These are phyloP conservation scores for Acer negundo DNA, from an alignment of 345 rosid species.

Conservation along the genomic window DNA sequence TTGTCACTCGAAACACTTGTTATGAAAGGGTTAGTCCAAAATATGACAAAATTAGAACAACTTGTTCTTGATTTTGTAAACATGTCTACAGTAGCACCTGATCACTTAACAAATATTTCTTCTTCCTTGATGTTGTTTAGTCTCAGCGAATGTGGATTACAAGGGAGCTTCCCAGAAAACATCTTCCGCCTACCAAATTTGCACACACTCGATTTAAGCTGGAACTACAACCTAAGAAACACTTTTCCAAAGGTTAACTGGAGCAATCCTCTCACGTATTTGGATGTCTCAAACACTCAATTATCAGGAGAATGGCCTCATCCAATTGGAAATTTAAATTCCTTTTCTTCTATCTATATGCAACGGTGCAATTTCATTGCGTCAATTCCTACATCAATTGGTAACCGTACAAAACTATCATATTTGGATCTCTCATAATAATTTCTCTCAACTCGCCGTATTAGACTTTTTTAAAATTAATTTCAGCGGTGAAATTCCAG, in stretches of 20 bases:
- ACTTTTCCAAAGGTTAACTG: constrained; percentile 13
- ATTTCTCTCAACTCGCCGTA: not conserved
- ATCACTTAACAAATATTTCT: constrained; percentile 18
- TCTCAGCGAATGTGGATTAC: not conserved
- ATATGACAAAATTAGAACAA: constrained; percentile 12
- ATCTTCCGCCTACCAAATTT: not conserved
- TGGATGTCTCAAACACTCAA: constrained; percentile 3
- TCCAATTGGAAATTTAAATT: constrained; percentile 4
- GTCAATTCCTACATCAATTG: not conserved
- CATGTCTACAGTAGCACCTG: not conserved
- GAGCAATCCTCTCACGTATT: not conserved
- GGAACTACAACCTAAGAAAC: not conserved
- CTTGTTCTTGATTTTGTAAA: not conserved
- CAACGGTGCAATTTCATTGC: not conserved
- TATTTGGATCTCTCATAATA: not conserved
- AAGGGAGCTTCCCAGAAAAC: constrained; percentile 16
- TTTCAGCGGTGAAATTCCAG: constrained; percentile 30
- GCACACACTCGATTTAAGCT: no score
- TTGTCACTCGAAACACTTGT: not conserved
- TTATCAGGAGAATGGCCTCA: not conserved
- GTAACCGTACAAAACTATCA: not conserved
- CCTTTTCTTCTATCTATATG: not conserved
- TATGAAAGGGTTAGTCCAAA: constrained; percentile 8
- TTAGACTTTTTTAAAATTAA: not conserved
- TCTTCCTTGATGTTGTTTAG: constrained; percentile 11